Conservation (phyloP, 1,139 yeast genomes). For the Blastobotrys capitulatus region DNA sequence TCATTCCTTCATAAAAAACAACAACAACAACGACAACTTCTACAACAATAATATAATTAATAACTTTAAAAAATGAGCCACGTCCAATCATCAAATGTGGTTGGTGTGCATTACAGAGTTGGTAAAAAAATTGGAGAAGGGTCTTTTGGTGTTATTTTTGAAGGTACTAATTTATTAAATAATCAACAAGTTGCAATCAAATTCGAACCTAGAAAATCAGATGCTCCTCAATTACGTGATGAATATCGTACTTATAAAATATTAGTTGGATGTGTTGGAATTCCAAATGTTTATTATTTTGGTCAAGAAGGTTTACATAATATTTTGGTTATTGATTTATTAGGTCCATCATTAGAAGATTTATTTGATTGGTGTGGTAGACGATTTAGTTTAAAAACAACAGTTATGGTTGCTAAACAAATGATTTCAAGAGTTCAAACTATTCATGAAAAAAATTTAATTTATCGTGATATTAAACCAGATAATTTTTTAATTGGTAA, state of each 20-base stretch:
- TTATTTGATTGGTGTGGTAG: constrained; percentile 98
- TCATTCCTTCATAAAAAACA: no score
- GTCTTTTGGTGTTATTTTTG: constrained; percentile 94
- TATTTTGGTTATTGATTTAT: constrained; percentile 82
- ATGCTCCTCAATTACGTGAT: constrained; percentile 94
- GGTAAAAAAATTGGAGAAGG: constrained; percentile 99
- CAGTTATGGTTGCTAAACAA: constrained; percentile 85
- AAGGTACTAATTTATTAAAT: constrained; percentile 83
- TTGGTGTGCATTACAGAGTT: constrained; percentile 81
- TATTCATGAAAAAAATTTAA: constrained; percentile 84
- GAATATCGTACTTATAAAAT: constrained; percentile 91
- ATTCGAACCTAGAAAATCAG: constrained; percentile 89
- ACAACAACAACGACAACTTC: no score
- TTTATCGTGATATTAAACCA: constrained; percentile 93
- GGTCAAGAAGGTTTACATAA: constrained; percentile 98
- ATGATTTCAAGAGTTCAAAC: constrained; percentile 84
- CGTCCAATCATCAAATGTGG: constrained; percentile 42
- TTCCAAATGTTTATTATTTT: constrained; percentile 92
- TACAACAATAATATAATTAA: no score
- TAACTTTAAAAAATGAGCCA: constrained; percentile 28
- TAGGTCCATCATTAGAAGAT: constrained; percentile 95
- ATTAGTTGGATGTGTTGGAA: constrained; percentile 74
- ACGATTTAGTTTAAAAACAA: constrained; percentile 79
- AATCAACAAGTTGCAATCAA: constrained; percentile 70
- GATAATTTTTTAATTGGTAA: constrained; percentile 87